Evolutionary conservation across 768 basidiomycete genomes (phyloP).

Genomic region (Trichaptum fuscoviolaceum): DNA sequence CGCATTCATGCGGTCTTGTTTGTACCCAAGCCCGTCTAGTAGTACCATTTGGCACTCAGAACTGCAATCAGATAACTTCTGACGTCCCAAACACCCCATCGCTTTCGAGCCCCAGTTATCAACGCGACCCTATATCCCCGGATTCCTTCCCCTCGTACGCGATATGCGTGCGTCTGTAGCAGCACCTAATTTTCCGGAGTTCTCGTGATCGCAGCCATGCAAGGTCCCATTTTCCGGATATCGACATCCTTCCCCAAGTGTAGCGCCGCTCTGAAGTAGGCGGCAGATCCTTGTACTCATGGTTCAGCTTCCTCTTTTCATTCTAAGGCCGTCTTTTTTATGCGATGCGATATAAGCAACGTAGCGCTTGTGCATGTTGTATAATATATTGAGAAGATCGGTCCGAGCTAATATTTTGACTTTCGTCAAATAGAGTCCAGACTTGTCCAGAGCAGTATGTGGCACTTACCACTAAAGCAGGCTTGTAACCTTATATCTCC

Average conservation of each 20-base stretch:
- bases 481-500: conserved; percentile 15
- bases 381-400: conserved; percentile 19
- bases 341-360: conserved; percentile 23
- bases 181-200: conserved; percentile 19
- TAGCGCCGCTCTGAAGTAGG: conserved; percentile 15
- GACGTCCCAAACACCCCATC: conserved; percentile 20
- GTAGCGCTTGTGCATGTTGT: conserved; percentile 24
- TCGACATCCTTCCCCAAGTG: conserved; percentile 17
- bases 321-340: conserved; percentile 17
- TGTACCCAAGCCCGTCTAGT: conserved; percentile 21
- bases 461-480: conserved; percentile 13
- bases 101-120: conserved; percentile 20
- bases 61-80: conserved; percentile 21
- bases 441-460: not conserved
- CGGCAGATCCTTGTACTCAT: conserved; percentile 18
- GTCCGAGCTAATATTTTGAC: conserved; percentile 12
- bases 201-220: conserved; percentile 18
- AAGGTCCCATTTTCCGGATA: conserved; percentile 22
- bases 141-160: conserved; percentile 22
- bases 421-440: not conserved
- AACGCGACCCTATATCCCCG: conserved; percentile 21
- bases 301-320: conserved; percentile 15
- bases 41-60: conserved; percentile 21
- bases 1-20: conserved; percentile 13
- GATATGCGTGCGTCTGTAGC: conserved; percentile 12